Base-by-base conservation (phyloP, 2,329 filamentous ascomycete genomes). In the Didymellaceae sp. region DNA sequence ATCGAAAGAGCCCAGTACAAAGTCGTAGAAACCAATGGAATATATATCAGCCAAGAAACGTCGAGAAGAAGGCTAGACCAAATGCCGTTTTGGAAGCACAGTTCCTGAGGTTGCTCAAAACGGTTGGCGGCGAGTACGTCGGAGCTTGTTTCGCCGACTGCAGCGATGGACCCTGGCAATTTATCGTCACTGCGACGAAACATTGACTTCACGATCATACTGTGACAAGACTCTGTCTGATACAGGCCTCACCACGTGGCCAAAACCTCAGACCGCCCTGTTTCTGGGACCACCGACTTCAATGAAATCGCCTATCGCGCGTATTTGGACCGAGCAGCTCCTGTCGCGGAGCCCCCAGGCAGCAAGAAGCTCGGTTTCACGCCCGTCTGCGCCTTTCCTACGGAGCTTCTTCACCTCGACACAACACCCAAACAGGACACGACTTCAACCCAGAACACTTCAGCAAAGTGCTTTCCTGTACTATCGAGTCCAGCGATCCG, bases 391-490 rank as follows among this genome's bases (percentile, higher is more conserved):
- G 32, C 48, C 48, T 7, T 51, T 61, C 35, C 28, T 61, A 6
- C 64, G 65, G 54, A 62, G 40, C 57, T 67, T 70, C 64, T 66
- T 68, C 58, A 62, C 68, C 4, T 52, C 63, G 10, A 45, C 61
- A 10, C 58, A 47, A 14, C 51, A 40, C 7, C 34, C 55, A 22
- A 48, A 53, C 34, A 42, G 21, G 16, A 26, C 49, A 22, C 52
- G 51, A 25, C 43, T 50, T 24, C 45, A 41, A n/a, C 31, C 42
- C 5, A 56, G 16, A 21, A 40, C 39, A 8, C 33, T 62, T 6
- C 46, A 62, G 16, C 62, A 55, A 7, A 56, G 42, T 22, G 52
- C 58, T 11, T 47, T 62, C 38, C 37, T 55, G 13, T 47, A 54
- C 25, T 41, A 58, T 20, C 65, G 62, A 35, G 55, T 47, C 22